A percentile compares a stretch with the other conserved stretches of the same genome.
These are phyloP conservation scores for Waltergamsia citrina DNA, from an alignment of 2,329 filamentous ascomycete genomes.

Conservation along the genomic window DNA sequence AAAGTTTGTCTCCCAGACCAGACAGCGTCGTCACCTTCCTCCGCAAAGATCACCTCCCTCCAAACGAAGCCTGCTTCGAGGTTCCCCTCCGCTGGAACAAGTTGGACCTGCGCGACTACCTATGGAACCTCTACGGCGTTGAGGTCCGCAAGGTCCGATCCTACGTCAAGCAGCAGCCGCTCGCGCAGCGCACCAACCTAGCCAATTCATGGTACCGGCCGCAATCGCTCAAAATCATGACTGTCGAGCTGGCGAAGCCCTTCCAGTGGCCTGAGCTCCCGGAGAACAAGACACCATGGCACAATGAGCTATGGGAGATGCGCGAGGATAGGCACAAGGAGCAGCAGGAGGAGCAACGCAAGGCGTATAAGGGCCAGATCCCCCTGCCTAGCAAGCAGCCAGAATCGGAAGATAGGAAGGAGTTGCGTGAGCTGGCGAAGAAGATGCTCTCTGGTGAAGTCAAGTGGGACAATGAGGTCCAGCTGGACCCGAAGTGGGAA, in stretches of 20 bases:
- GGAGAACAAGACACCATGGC: slow-evolving; percentile 53
- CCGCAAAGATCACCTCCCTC: slow-evolving; percentile 59
- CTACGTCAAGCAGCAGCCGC: slow-evolving; percentile 56
- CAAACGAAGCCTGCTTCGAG: slow-evolving; percentile 79
- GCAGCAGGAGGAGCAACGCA: slow-evolving; percentile 29
- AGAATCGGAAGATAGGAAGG: slow-evolving; percentile 28
- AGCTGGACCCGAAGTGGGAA: slow-evolving; percentile 38
- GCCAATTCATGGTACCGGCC: slow-evolving; percentile 59
- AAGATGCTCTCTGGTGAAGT: slow-evolving; percentile 49
- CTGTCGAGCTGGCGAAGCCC: slow-evolving; percentile 74
- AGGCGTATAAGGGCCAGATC: slow-evolving; percentile 22
- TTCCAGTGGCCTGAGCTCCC: slow-evolving; percentile 80
- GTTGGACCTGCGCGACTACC: slow-evolving; percentile 91
- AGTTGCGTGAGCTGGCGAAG: slow-evolving; percentile 50
- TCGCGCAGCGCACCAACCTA: slow-evolving; percentile 38
- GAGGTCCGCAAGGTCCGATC: slow-evolving; percentile 65
- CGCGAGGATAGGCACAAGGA: slow-evolving; percentile 39
- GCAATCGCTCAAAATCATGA: slow-evolving; percentile 81
- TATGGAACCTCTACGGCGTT: slow-evolving; percentile 77
- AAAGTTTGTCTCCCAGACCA: slow-evolving; percentile 44
- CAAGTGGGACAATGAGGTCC: slow-evolving; percentile 45
- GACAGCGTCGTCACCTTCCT: slow-evolving; percentile 74
- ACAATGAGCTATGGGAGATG: slow-evolving; percentile 47
- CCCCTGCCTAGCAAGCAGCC: slow-evolving; percentile 30
- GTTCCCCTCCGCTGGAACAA: slow-evolving; percentile 93